phyloP scores from a whole-genome alignment of 1,284 basidiomycete species.

The Phlebopus sp. region DNA sequence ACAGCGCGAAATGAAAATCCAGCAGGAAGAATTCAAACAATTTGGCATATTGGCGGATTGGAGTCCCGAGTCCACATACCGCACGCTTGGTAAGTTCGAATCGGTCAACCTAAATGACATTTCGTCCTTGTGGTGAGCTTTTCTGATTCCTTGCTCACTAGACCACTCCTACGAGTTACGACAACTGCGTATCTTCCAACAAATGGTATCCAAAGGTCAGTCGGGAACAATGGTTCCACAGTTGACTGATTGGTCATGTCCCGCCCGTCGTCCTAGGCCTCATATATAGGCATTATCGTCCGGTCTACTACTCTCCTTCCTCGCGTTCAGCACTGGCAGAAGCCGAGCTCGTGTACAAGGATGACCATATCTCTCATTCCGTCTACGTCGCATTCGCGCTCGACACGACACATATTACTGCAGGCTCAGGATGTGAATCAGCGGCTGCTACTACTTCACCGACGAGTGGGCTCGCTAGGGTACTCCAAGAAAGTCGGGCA shows the following conservation, averaged over 20 bases:
- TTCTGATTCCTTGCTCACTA: conserved; percentile 28
- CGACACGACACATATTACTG: conserved; percentile 25
- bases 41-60: conserved; percentile 96
- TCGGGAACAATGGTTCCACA: not conserved
- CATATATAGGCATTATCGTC: conserved; percentile 85
- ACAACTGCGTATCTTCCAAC: conserved; percentile 84
- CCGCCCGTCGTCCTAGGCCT: conserved; percentile 47
- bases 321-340: conserved; percentile 94
- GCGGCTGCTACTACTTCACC: conserved; percentile 4
- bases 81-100: conserved; percentile 68
- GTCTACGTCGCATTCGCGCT: conserved; percentile 84
- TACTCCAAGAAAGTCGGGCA: conserved; percentile 22
- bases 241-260: not conserved
- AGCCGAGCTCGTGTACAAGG: conserved; percentile 90
- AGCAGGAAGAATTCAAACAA: conserved; percentile 78
- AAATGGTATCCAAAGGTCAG: conserved; percentile 85
- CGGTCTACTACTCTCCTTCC: conserved; percentile 95
- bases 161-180: conserved; percentile 87
- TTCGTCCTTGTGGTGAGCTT: not conserved
- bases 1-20: conserved; percentile 69
- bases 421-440: conserved; percentile 1
- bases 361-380: conserved; percentile 85
- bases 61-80: conserved; percentile 75
- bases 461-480: conserved; percentile 12
- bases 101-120: not conserved